Base-by-base conservation (phyloP, 1,139 yeast species). In the Debaryomyces sp. region DNA sequence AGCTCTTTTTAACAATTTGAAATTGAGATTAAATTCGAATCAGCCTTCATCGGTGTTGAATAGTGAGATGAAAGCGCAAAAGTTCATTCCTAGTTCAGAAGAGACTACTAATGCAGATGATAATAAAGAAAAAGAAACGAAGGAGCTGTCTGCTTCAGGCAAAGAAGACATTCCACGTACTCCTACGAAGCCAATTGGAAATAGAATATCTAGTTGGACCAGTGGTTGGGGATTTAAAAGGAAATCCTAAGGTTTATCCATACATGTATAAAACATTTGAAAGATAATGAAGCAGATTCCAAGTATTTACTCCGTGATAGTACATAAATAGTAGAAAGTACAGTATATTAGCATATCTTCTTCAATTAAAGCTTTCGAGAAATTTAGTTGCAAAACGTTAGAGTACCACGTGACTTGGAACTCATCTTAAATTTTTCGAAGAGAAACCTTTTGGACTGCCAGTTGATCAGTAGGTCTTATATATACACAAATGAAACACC, bases 401-500 rank as follows among this genome's bases (percentile, higher is more conserved):
- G 3, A 27, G 12, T 4, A 12, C 12, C 45, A 42, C 45, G 38
- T 42, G 45, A 26, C 9, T 22, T 18, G 8, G 26, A 27, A 18
- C 35, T 18, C 41, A 42, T 32, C 38, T 21, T 40, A 36, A 47
- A 21, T 45, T 44, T 42, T 42, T 33, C 43, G 44, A 29, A 40
- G 26, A 15, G 26, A 15, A 26, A 9, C 30, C 30, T 40, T 48
- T 49, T 41, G 56, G 44, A 50, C 45, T 51, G 21, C 32, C 15
- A 22, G 9, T 18, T 10, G 27, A 17, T 17, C 4, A 18, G 23
- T 4, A 27, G 17, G 33, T 6, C 15, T n/a, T 4, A 9, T 21
- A 8, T 34, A 33, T n/a, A 24, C n/a, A 36, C 44, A 18, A 23
- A 77, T 85, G 83, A 83, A 83, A 60, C 92, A 87, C 59, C 94